Conservation (phyloP, 306 rosid genomes). For the Quercus alba region DNA sequence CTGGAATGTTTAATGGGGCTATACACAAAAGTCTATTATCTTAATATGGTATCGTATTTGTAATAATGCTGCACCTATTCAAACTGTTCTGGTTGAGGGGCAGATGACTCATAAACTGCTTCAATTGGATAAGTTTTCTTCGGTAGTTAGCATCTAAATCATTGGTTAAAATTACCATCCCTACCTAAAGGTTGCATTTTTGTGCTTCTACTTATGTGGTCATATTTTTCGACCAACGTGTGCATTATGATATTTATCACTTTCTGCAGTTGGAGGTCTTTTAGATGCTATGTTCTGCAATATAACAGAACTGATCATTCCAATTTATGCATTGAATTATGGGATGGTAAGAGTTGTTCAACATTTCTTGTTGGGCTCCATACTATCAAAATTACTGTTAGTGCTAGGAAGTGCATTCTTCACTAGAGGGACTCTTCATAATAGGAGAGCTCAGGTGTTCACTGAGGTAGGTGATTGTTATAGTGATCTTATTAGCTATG, state of each 20-base stretch:
- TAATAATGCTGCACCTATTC: too few species aligned
- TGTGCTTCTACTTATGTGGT: neutral
- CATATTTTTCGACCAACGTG: neutral
- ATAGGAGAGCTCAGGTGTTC: slow-evolving; percentile 58
- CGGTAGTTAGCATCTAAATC: too few species aligned
- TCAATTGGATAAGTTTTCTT: too few species aligned
- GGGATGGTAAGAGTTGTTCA: slow-evolving; percentile 96
- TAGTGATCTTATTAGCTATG: neutral
- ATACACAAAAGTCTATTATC: neutral
- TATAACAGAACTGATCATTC: slow-evolving; percentile 91
- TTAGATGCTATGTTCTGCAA: slow-evolving; percentile 91
- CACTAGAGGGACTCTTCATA: slow-evolving; percentile 71
- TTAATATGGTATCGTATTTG: too few species aligned
- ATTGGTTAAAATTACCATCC: neutral
- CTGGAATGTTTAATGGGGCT: neutral
- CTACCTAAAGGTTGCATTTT: neutral
- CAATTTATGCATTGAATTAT: slow-evolving; percentile 76
- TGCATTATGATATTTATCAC: neutral
- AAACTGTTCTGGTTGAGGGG: too few species aligned
- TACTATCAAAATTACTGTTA: slow-evolving; percentile 88
- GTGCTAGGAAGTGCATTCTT: slow-evolving; percentile 97
- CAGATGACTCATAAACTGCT: too few species aligned
- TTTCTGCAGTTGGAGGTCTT: slow-evolving; percentile 87
- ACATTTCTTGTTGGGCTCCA: slow-evolving; percentile 84
- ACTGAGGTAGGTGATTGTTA: slow-evolving; percentile 46